Conservation (phyloP, 139 green algal genomes). For the Chlamydomonas sp. region DNA sequence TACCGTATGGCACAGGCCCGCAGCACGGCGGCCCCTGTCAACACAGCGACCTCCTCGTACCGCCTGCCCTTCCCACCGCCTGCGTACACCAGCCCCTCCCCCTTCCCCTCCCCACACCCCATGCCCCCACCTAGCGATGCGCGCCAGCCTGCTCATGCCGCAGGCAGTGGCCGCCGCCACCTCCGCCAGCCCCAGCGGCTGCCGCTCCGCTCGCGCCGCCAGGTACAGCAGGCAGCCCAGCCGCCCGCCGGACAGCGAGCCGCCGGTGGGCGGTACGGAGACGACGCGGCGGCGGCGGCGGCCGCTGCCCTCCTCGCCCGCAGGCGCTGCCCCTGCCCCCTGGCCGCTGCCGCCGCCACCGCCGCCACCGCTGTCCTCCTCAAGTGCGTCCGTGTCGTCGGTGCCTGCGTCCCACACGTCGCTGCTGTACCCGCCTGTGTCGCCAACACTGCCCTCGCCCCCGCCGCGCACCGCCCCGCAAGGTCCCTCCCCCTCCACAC, state of each 20-base stretch:
- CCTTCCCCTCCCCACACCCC: background rate
- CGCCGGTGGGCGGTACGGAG: background rate
- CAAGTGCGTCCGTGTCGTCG: background rate
- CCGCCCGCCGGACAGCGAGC: background rate
- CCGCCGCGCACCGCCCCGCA: background rate
- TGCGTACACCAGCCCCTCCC: background rate
- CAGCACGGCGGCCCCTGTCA: too few species aligned
- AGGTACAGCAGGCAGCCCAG: constrained; percentile 22
- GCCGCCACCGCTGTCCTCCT: background rate
- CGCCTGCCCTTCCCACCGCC: too few species aligned
- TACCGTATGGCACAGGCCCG: too few species aligned
- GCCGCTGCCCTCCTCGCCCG: background rate
- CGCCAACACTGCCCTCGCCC: background rate
- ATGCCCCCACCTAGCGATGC: background rate
- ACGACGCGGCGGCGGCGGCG: background rate
- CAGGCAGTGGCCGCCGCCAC: background rate
- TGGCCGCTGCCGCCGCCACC: background rate
- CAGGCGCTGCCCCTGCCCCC: background rate
- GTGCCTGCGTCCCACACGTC: background rate
- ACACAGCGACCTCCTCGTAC: too few species aligned
- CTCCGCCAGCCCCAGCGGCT: constrained; percentile 22
- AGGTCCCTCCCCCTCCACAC: background rate
- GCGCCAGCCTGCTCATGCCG: background rate
- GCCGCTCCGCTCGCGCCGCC: background rate
- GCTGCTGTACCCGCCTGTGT: background rate